A percentile compares a stretch with the other conserved stretches of the same genome.
Evolutionary conservation across 2,329 filamentous ascomycete species (phyloP).

Genomic region (Trichoderma sp.): DNA sequence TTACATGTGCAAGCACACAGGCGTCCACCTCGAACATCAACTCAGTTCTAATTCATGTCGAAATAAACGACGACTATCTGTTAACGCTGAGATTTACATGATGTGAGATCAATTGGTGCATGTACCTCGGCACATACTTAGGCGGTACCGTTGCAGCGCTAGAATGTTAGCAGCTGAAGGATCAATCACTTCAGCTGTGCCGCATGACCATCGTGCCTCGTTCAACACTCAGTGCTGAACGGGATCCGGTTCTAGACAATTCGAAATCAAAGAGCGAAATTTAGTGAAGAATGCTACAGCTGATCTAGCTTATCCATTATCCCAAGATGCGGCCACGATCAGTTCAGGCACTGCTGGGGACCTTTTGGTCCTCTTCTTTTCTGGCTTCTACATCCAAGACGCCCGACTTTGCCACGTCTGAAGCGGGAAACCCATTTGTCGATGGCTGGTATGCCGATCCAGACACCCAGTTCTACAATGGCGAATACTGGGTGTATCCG

Average conservation of each 20-base stretch:
- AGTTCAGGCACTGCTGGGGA: background rate
- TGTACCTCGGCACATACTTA: background rate
- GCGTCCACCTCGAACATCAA: background rate
- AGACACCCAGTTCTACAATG: constrained; percentile 45
- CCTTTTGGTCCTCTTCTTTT: constrained; percentile 6
- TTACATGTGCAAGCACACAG: background rate
- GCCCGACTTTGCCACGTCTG: constrained; percentile 38
- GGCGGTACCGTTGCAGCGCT: background rate
- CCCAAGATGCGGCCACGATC: constrained; percentile 1
- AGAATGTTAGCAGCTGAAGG: background rate
- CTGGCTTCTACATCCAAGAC: background rate
- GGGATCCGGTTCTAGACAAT: background rate
- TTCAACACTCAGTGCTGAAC: background rate
- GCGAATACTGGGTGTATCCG: constrained; percentile 47
- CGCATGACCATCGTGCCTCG: background rate
- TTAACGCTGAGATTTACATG: background rate
- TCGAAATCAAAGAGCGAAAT: background rate
- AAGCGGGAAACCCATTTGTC: constrained; percentile 47
- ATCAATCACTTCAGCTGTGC: background rate
- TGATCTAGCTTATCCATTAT: background rate
- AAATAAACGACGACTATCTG: background rate
- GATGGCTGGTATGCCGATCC: constrained; percentile 51
- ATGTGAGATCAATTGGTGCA: background rate
- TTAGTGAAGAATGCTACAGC: background rate
- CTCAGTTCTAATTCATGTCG: no score